Conservation (phyloP, 2,329 filamentous ascomycete species). For the Trichophyton mentagrophytes region DNA sequence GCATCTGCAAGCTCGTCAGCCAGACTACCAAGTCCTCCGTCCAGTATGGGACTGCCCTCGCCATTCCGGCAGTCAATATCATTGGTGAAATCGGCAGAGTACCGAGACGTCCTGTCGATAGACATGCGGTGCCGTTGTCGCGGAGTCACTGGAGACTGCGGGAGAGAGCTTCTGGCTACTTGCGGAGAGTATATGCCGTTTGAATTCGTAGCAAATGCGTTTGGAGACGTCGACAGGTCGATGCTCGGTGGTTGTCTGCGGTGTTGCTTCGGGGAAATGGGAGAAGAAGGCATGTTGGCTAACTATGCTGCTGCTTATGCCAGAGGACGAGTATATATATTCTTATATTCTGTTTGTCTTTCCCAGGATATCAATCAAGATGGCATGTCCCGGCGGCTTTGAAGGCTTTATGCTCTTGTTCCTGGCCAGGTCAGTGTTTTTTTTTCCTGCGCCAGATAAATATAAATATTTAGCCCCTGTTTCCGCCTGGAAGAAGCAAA, state of each 20-base stretch:
- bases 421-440: not conserved
- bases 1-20: slow-evolving; percentile 52
- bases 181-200: slow-evolving; percentile 24
- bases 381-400: not conserved
- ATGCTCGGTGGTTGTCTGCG: slow-evolving; percentile 29
- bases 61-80: slow-evolving; percentile 5
- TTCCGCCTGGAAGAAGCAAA: not conserved
- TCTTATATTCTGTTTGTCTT: not conserved
- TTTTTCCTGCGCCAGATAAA: too few relatives aligned
- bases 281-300: slow-evolving; percentile 14
- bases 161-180: slow-evolving; percentile 25
- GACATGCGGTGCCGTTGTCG: slow-evolving; percentile 26
- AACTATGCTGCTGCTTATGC: slow-evolving; percentile 16
- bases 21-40: slow-evolving; percentile 44
- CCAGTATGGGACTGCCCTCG: not conserved
- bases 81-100: slow-evolving; percentile 29
- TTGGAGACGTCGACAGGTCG: slow-evolving; percentile 26
- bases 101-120: slow-evolving; percentile 25
- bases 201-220: slow-evolving; percentile 15
- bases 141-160: slow-evolving; percentile 28
- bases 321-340: not conserved
- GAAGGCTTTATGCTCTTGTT: not conserved
- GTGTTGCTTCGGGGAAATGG: slow-evolving; percentile 18
- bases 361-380: not conserved
- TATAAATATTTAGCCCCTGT: not conserved